These are phyloP conservation scores for Craterostigma plantagineum DNA, from an alignment of 257 asterid species.

Conservation along the genomic window DNA sequence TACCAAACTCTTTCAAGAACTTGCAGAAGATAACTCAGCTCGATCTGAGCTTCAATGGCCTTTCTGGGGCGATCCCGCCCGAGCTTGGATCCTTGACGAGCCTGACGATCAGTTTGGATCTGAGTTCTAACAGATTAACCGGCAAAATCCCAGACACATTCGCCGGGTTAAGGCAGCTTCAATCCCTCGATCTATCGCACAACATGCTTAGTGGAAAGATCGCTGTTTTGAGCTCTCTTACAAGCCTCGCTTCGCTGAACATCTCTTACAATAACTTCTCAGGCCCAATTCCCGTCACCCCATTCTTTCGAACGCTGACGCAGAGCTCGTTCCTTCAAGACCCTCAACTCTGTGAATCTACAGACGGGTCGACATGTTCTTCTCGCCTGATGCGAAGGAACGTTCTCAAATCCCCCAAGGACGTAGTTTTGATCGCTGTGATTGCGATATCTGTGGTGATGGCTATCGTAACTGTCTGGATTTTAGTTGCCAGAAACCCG, in stretches of 20 bases:
- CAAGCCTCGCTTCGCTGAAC: constrained; percentile 67
- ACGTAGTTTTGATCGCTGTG: constrained; percentile 35
- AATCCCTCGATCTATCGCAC: constrained; percentile 63
- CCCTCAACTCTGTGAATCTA: constrained; percentile 51
- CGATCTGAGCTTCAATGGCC: constrained; percentile 66
- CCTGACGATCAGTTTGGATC: constrained; percentile 61
- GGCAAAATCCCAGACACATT: constrained; percentile 70
- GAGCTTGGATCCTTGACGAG: constrained; percentile 53
- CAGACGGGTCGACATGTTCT: constrained; percentile 58
- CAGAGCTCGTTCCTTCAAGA: constrained; percentile 46
- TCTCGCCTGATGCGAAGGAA: constrained; percentile 18
- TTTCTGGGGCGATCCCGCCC: constrained; percentile 51
- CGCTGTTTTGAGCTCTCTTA: constrained; percentile 33
- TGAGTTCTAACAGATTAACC: constrained; percentile 43
- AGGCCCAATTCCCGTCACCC: constrained; percentile 75
- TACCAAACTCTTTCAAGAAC: constrained; percentile 42
- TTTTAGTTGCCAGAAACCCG: constrained; percentile 17
- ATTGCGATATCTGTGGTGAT: constrained; percentile 29
- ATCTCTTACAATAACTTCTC: constrained; percentile 67
- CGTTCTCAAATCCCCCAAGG: constrained; percentile 30
- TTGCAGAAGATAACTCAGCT: constrained; percentile 69
- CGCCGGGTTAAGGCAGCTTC: constrained; percentile 57
- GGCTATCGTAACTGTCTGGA: constrained; percentile 38
- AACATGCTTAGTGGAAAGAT: constrained; percentile 47
- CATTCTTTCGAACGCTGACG: constrained; percentile 53